Base-by-base conservation (phyloP, 495 filamentous ascomycete species). In the Lentithecium fluviatile region DNA sequence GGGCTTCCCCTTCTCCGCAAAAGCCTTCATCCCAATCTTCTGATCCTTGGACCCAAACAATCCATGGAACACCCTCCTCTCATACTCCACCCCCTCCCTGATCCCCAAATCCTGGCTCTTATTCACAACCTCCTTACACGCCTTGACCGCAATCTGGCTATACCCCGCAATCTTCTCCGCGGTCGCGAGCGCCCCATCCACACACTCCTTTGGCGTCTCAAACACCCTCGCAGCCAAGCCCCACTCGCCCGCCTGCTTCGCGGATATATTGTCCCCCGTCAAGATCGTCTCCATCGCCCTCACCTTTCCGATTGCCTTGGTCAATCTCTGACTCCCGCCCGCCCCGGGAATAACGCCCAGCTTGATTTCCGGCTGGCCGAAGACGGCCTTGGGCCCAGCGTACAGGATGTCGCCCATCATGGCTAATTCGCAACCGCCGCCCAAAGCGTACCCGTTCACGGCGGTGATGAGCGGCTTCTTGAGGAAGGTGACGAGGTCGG, bases 101-200 rank as follows among this genome's bases (percentile, higher is more conserved):
- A 98, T 75, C 12, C 84, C 77, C 62, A 93, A 70, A 66, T 97
- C 93, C 79, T 96, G 90, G 68, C 89, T 93, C 85, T 96, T 96
- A 68, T 96, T 96, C 24, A 98, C 91, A 17, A 91, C 95, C 81
- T 97, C 94, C 82, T 98, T 98, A 7, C 85, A 88, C n/a, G 89
- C 94, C 79, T 87, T 83, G 23, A 95, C 85, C 0, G 91, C 88
- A 36, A 97, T 84, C 65, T 77, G 81, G 29, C 86, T 88, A 71
- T 90, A 88, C 0, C 85, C 77, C 0, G 95, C 90, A 76, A 98
- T 97, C 51, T 80, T 88, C 83, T 88, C 90, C 15, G 94, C 94
- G 20, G 90, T 94, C 69, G 83, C 81, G 42, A 95, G 63, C 1
- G 90, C 81, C 36, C 80, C 87, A 69, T 89, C 85, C 67, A 97